Evolutionary conservation across 2,329 filamentous ascomycete species (phyloP), one percentile per base, ranked within the genome.

Genomic region (Graphiopsis chlorocephala): DNA sequence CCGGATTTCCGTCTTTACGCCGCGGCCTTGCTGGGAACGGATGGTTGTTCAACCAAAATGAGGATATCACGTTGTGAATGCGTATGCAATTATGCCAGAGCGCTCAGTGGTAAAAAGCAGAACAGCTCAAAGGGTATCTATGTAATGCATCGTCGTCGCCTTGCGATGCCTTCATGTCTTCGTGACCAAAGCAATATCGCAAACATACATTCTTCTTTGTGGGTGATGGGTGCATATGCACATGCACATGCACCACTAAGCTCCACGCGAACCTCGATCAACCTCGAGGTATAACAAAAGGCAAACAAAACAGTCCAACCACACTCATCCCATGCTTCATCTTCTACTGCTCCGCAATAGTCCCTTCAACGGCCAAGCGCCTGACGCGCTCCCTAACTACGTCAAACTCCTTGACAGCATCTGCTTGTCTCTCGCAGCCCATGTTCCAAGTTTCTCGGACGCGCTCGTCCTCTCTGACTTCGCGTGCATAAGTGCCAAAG

Each of bases 391-490:
- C 80, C 71, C 78, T 77, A 53, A 81, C 71, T 53, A 76, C 80
- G 75, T 84, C 79, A 71, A 88, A 90, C 68, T 86, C 83, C 68
- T 82, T 79, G 64, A 92, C 78, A 11, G 83, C 83, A 64, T 80
- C 75, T 64, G 85, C 82, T 72, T 93, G 90, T 66, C 82, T 82
- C 50, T 86, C 83, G 66, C 84, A 86, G 8, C 85, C 85, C 10
- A 82, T 75, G 31, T 78, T 77, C 88, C 90, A 92, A 64, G 84
- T 82, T 71, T 81, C 81, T 64, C 87, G 80, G 5, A 91, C 85
- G 56, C 81, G 79, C 68, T 86, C 83, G 72, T 93, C 90, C 75
- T 91, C 85, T 68, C 85, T 83, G 63, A 89, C 77, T 73, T 85
- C 86, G 42, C 78, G 78, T 65, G 86, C 74, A 73, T 92, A 92